A percentile compares a stretch with the other conserved stretches of the same genome.
These are phyloP conservation scores for Artomyces pyxidatus DNA, from an alignment of 768 basidiomycete genomes.

Conservation along the genomic window DNA sequence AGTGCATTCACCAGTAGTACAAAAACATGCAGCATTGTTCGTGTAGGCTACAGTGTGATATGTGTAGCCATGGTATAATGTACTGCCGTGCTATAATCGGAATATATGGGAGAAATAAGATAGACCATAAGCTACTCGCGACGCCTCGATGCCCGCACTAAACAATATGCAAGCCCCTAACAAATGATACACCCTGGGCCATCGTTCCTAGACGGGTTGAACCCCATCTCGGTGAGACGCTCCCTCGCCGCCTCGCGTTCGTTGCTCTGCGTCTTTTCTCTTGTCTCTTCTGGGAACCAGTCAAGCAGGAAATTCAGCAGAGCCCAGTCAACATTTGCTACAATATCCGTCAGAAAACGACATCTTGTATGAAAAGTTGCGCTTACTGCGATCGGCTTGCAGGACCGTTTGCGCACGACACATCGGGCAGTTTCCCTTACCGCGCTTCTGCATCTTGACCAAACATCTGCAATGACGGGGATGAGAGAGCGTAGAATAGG, in stretches of 20 bases:
- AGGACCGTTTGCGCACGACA: slow-evolving; percentile 76
- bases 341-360: not conserved
- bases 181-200: slow-evolving; percentile 10
- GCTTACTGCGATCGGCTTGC: slow-evolving; percentile 67
- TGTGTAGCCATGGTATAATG: no score
- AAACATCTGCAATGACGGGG: slow-evolving; percentile 43
- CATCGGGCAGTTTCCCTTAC: slow-evolving; percentile 71
- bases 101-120: no score
- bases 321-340: slow-evolving; percentile 75
- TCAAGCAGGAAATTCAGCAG: slow-evolving; percentile 80
- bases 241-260: slow-evolving; percentile 68
- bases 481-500: not conserved
- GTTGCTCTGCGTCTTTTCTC: slow-evolving; percentile 65
- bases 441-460: slow-evolving; percentile 86
- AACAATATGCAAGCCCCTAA: not conserved
- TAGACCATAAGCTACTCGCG: no score
- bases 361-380: not conserved
- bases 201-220: slow-evolving; percentile 47
- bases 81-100: no score
- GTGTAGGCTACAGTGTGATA: no score
- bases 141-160: no score
- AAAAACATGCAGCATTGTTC: no score
- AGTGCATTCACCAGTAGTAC: no score
- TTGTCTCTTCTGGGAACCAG: slow-evolving; percentile 86
- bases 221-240: slow-evolving; percentile 55